These are phyloP conservation scores for Candolleomyces eurysporus DNA, from an alignment of 768 basidiomycete genomes.

Conservation along the genomic window DNA sequence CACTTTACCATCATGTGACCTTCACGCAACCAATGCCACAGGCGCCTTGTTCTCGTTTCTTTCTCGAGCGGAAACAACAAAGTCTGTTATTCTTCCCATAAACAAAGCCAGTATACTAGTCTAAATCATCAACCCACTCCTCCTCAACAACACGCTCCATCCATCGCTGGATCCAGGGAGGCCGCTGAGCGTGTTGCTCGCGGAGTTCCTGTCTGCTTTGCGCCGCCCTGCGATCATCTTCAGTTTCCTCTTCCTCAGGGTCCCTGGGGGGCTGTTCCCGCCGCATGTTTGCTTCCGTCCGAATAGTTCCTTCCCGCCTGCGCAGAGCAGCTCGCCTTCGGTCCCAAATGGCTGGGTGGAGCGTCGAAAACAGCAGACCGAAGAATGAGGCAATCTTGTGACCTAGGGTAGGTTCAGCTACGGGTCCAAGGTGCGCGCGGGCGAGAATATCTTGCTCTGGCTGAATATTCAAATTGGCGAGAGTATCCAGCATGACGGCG, in stretches of 20 bases:
- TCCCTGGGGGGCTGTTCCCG: conserved; percentile 20
- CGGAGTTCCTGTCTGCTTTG: conserved; percentile 44
- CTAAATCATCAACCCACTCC: conserved; percentile 70
- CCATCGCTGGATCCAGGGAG: conserved; percentile 63
- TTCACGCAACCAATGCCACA: background rate
- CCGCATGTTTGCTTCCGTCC: conserved; percentile 59
- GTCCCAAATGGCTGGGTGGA: conserved; percentile 77
- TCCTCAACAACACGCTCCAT: conserved; percentile 60
- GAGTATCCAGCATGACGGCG: conserved; percentile 39
- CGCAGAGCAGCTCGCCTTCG: conserved; percentile 57
- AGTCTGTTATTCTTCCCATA: conserved; percentile 4
- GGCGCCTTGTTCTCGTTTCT: too few species aligned
- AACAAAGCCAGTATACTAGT: conserved; percentile 27
- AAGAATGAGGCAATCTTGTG: conserved; percentile 56
- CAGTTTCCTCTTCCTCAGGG: conserved; percentile 17
- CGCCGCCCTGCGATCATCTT: conserved; percentile 28
- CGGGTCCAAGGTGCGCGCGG: conserved; percentile 22
- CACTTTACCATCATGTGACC: background rate
- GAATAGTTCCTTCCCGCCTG: conserved; percentile 61
- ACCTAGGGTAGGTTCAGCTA: conserved; percentile 43
- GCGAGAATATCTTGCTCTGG: conserved; percentile 52
- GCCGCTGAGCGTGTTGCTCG: conserved; percentile 49
- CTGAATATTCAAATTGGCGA: conserved; percentile 58
- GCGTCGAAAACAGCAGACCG: conserved; percentile 53
- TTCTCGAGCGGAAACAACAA: background rate